Evolutionary conservation across 192 early-diverging fungal genomes (phyloP).

Genomic region (Linnemannia zychae): DNA sequence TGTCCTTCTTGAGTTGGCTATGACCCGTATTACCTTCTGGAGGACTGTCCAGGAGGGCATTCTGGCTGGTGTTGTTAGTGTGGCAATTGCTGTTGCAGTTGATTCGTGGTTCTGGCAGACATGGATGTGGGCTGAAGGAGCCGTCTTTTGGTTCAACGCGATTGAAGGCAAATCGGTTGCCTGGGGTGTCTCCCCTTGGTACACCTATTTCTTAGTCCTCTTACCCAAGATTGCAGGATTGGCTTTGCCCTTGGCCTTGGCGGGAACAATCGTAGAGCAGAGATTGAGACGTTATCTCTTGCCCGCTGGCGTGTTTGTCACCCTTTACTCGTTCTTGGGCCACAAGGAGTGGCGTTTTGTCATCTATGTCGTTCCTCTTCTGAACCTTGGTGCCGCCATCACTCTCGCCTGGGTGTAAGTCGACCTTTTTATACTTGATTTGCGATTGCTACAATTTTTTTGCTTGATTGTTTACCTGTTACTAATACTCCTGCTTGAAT

Average conservation of each 20-base stretch:
- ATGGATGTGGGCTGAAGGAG: conserved; percentile 79
- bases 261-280: conserved; percentile 60
- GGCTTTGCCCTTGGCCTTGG: conserved; percentile 75
- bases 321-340: conserved; percentile 78
- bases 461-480: background rate
- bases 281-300: conserved; percentile 66
- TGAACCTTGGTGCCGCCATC: conserved; percentile 79
- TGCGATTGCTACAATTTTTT: background rate
- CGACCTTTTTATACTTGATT: background rate
- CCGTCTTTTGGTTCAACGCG: conserved; percentile 83
- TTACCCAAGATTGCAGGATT: conserved; percentile 82
- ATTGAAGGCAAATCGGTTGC: conserved; percentile 72
- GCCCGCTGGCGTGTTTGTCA: conserved; percentile 71
- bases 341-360: conserved; percentile 99
- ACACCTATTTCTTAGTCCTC: conserved; percentile 79
- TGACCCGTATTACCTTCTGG: conserved; percentile 35
- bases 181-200: conserved; percentile 81
- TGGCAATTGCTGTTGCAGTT: conserved; percentile 62
- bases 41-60: conserved; percentile 33
- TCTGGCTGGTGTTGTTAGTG: conserved; percentile 32
- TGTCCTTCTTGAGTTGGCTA: conserved; percentile 48
- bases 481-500: background rate
- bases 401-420: conserved; percentile 61
- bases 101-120: conserved; percentile 87
- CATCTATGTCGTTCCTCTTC: conserved; percentile 84